A percentile compares a stretch with the other conserved stretches of the same genome.
Evolutionary conservation across 176 grass and related monocot genomes (phyloP).

Genomic region (Paspalum notatum): DNA sequence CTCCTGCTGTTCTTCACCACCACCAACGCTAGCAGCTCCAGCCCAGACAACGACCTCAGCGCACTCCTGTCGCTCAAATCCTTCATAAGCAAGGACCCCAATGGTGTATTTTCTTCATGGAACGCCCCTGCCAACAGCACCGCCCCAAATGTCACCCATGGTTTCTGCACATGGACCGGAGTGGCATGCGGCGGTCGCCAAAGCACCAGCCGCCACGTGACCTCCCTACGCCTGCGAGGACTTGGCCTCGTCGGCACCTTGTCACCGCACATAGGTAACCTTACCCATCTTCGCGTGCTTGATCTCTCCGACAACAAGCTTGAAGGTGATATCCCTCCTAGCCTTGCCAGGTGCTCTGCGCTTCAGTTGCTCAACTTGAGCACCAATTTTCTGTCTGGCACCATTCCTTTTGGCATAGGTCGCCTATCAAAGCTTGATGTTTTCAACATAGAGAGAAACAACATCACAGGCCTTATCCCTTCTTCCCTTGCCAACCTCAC

Average conservation of each 20-base stretch:
- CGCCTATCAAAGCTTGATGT: background rate
- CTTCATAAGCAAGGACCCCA: background rate
- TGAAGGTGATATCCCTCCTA: conserved; percentile 25
- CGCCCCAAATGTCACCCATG: background rate
- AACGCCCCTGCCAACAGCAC: background rate
- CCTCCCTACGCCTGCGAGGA: background rate
- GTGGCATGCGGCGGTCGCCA: background rate
- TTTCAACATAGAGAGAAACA: background rate
- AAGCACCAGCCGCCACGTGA: background rate
- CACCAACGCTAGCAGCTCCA: background rate
- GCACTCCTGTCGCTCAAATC: background rate
- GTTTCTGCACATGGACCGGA: conserved; percentile 7
- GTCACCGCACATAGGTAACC: background rate
- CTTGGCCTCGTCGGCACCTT: conserved; percentile 1
- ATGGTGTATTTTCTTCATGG: background rate
- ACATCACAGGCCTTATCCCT: background rate
- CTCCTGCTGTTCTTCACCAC: background rate
- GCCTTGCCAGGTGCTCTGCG: background rate
- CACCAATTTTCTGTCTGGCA: background rate
- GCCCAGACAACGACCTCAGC: background rate
- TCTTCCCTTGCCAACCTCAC: conserved; percentile 19
- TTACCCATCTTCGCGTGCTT: background rate
- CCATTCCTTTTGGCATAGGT: background rate
- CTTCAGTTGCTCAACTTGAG: conserved; percentile 10
- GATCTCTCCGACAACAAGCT: conserved; percentile 20